Percentiles rank a stretch among this genome's conserved stretches.
phyloP scores from a whole-genome alignment of 2,329 filamentous ascomycete species.

The Aurifilum marmelostoma region DNA sequence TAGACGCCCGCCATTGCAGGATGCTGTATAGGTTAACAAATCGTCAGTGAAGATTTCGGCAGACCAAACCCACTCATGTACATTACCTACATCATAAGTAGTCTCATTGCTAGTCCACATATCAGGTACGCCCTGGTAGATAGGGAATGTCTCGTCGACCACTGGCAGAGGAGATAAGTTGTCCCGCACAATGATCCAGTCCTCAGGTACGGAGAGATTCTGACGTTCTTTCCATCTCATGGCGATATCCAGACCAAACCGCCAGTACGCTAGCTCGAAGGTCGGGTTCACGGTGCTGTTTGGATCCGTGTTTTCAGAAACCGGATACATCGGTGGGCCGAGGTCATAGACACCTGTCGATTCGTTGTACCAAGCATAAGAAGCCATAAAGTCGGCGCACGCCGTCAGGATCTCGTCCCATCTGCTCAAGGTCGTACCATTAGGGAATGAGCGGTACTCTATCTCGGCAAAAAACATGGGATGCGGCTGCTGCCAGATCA shows the following conservation, averaged over 20 bases:
- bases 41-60: neutral
- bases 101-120: constrained; percentile 48
- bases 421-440: constrained; percentile 46
- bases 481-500: constrained; percentile 67
- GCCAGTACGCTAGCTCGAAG: constrained; percentile 65
- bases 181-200: constrained; percentile 53
- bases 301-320: constrained; percentile 60
- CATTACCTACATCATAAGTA: constrained; percentile 39
- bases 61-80: no score
- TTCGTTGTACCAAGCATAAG: constrained; percentile 58
- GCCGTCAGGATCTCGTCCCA: constrained; percentile 58
- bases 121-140: constrained; percentile 54
- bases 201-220: constrained; percentile 44
- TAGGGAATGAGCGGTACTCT: constrained; percentile 53
- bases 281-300: constrained; percentile 61
- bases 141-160: constrained; percentile 53
- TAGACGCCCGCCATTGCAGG: constrained; percentile 49
- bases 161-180: constrained; percentile 58
- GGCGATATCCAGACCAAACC: constrained; percentile 60
- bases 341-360: constrained; percentile 55
- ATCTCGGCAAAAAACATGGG: constrained; percentile 63
- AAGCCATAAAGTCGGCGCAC: constrained; percentile 63
- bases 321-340: constrained; percentile 50
- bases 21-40: constrained; percentile 33
- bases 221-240: constrained; percentile 55